Conservation (phyloP, 306 rosid genomes). For the Vachellia collinsii region DNA sequence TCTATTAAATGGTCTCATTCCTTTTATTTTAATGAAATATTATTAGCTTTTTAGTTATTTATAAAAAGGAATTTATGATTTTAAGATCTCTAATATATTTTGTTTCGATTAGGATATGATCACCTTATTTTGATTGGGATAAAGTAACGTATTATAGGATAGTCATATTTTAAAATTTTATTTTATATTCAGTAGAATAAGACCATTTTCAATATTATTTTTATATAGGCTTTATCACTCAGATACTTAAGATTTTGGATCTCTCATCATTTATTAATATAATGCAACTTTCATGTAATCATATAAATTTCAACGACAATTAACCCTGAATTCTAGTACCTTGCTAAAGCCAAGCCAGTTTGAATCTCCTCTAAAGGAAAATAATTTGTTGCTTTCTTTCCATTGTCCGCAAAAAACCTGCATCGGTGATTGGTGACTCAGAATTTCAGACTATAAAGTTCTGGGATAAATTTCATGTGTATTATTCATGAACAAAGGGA, state of each 20-base stretch:
- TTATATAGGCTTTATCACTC: not conserved
- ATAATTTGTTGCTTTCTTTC: slow-evolving; percentile 61
- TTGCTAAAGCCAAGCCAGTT: slow-evolving; percentile 97
- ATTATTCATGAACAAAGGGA: no score
- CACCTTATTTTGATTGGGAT: not conserved
- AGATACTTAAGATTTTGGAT: not conserved
- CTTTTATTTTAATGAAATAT: no score
- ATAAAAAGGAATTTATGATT: no score
- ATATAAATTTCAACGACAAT: not conserved
- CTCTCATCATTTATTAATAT: not conserved
- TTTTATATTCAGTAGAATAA: no score
- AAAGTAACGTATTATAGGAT: not conserved
- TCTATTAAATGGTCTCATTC: no score
- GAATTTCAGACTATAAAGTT: slow-evolving; percentile 21
- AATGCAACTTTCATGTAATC: not conserved
- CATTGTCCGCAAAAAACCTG: slow-evolving; percentile 86
- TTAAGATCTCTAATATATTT: not conserved
- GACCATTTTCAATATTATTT: not conserved
- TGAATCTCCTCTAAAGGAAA: slow-evolving; percentile 92
- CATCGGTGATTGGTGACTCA: slow-evolving; percentile 13
- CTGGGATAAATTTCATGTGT: no score
- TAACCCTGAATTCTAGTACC: slow-evolving; percentile 46
- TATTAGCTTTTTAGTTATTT: no score
- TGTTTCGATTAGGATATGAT: not conserved
- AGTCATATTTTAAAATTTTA: no score